Conservation (phyloP, 129 eudicot species). For the Mikania micrantha region DNA sequence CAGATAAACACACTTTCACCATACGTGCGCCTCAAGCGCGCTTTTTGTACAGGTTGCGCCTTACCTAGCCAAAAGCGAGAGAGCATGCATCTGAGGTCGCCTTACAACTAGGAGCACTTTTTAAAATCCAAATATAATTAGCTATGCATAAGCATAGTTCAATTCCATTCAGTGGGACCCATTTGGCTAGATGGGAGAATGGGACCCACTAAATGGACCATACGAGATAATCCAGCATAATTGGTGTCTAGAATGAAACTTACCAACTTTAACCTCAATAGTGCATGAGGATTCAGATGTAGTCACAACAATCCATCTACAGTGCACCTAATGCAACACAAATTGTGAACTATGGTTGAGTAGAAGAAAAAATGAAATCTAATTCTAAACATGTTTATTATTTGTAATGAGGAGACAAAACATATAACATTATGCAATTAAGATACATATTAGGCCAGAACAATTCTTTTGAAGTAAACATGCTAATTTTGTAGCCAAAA, state of each 20-base stretch:
- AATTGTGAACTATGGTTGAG: not conserved
- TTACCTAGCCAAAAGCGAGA: too few species aligned
- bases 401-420: not conserved
- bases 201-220: not conserved
- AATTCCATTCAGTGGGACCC: not conserved
- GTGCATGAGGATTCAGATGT: constrained; percentile 63
- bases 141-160: not conserved
- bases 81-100: too few species aligned
- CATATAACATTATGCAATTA: not conserved
- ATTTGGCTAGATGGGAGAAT: not conserved
- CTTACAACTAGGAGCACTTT: too few species aligned
- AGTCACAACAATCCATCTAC: constrained; percentile 63
- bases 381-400: not conserved
- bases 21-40: too few species aligned
- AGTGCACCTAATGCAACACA: constrained; percentile 62
- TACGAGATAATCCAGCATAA: not conserved
- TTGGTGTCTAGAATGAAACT: constrained; percentile 12
- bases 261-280: constrained; percentile 76
- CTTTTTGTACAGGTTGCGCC: too few species aligned
- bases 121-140: too few species aligned
- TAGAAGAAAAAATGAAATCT: not conserved
- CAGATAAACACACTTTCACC: too few species aligned
- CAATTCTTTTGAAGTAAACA: not conserved
- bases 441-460: not conserved
- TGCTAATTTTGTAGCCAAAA: not conserved